Conservation (phyloP, 768 basidiomycete species). For the Hypholoma sublateritium region DNA sequence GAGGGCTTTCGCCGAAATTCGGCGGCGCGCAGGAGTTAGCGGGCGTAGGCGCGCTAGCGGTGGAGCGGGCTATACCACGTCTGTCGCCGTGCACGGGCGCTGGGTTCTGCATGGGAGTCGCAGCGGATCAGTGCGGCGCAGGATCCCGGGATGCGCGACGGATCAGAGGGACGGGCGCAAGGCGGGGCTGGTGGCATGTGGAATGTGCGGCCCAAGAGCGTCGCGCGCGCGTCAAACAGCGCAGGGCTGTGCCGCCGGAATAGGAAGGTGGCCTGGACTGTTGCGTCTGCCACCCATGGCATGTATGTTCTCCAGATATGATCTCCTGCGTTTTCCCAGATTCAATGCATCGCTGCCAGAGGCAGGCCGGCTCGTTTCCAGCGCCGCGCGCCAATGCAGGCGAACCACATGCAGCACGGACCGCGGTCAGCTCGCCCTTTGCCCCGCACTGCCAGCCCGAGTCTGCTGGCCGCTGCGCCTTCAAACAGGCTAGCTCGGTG, state of each 20-base stretch:
- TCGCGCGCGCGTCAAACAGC: background rate
- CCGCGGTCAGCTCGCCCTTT: background rate
- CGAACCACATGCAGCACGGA: no score
- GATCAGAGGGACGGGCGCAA: slow-evolving; percentile 4
- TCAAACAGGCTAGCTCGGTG: background rate
- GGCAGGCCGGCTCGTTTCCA: background rate
- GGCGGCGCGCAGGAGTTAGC: slow-evolving; percentile 2
- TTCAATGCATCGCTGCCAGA: slow-evolving; percentile 1
- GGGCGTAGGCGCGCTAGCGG: background rate
- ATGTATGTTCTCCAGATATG: slow-evolving; percentile 9
- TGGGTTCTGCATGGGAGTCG: no score
- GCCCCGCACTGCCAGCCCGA: background rate
- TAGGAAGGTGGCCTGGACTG: background rate
- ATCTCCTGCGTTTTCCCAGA: slow-evolving; percentile 8
- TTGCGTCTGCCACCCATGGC: background rate
- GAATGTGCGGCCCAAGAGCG: slow-evolving; percentile 6
- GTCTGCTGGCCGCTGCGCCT: no score
- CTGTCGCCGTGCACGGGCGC: no score
- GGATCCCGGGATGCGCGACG: background rate
- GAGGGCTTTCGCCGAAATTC: no score
- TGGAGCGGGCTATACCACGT: no score
- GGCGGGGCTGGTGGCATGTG: slow-evolving; percentile 6
- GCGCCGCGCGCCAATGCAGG: no score
- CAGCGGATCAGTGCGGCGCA: background rate
- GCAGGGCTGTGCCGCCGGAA: slow-evolving; percentile 1